Conservation (phyloP, 495 filamentous ascomycete genomes). For the Aspergillus taichungensis region DNA sequence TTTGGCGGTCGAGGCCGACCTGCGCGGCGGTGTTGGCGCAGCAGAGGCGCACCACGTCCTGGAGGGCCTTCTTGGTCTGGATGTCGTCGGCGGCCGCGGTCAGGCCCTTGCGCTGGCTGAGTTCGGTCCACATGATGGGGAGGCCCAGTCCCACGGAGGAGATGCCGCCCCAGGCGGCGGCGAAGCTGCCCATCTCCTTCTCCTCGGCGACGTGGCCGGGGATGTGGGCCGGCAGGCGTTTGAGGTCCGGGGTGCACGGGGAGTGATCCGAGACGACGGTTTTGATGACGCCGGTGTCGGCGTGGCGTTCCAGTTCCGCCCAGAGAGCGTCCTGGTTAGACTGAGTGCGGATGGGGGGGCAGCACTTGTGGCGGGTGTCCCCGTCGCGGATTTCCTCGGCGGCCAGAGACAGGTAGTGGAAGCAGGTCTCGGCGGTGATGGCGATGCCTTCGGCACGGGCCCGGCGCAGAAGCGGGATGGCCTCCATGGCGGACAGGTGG, state of each 20-base stretch:
- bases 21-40: slow-evolving; percentile 81
- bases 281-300: slow-evolving; percentile 69
- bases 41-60: slow-evolving; percentile 79
- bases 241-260: slow-evolving; percentile 90
- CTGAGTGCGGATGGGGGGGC: slow-evolving; percentile 81
- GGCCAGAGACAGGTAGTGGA: slow-evolving; percentile 91
- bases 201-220: slow-evolving; percentile 29
- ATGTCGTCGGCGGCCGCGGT: slow-evolving; percentile 30
- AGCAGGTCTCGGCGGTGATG: slow-evolving; percentile 95
- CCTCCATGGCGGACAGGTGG: slow-evolving; percentile 84
- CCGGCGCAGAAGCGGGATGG: slow-evolving; percentile 77
- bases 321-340: slow-evolving; percentile 84
- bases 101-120: slow-evolving; percentile 45
- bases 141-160: slow-evolving; percentile 88
- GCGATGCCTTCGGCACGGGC: slow-evolving; percentile 74
- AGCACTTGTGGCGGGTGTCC: slow-evolving; percentile 96
- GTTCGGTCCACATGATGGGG: slow-evolving; percentile 81
- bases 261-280: slow-evolving; percentile 97
- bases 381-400: slow-evolving; percentile 80
- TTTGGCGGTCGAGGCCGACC: slow-evolving; percentile 73
- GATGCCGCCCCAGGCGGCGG: slow-evolving; percentile 93
- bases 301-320: slow-evolving; percentile 59
- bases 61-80: slow-evolving; percentile 40
- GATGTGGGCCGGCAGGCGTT: slow-evolving; percentile 68
- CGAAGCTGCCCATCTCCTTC: slow-evolving; percentile 65